Conservation (phyloP, 2,329 filamentous ascomycete species). For the Clathrospora elynae region DNA sequence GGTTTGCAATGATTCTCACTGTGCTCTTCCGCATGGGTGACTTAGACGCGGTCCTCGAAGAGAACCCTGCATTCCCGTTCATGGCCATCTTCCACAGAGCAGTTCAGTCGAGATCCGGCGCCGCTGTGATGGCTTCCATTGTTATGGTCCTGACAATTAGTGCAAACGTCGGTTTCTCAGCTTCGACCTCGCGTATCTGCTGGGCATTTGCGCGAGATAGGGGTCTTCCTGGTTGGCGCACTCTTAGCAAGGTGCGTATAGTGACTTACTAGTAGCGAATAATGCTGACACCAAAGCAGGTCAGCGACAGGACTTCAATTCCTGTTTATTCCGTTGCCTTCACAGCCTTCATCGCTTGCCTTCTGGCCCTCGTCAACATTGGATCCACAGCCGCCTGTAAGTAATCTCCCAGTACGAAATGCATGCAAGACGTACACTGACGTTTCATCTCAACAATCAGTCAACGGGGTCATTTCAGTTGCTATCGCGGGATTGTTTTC, state of each 20-base stretch:
- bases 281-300: slow-evolving; percentile 19
- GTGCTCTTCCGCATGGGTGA: slow-evolving; percentile 43
- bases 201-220: slow-evolving; percentile 51
- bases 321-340: slow-evolving; percentile 44
- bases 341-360: slow-evolving; percentile 45
- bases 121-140: slow-evolving; percentile 52
- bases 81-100: slow-evolving; percentile 55
- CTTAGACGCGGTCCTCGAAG: slow-evolving; percentile 35
- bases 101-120: slow-evolving; percentile 39
- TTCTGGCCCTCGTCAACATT: slow-evolving; percentile 57
- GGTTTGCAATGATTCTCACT: slow-evolving; percentile 39
- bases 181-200: slow-evolving; percentile 46
- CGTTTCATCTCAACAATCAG: too few species aligned
- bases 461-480: slow-evolving; percentile 38
- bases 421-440: too few species aligned
- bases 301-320: slow-evolving; percentile 27
- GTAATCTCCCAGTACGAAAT: too few species aligned
- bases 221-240: slow-evolving; percentile 47
- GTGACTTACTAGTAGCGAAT: accelerated
- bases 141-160: slow-evolving; percentile 41
- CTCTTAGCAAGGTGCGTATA: slow-evolving; percentile 20
- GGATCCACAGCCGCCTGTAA: slow-evolving; percentile 43
- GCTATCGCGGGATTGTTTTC: slow-evolving; percentile 34
- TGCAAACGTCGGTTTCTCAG: slow-evolving; percentile 44
- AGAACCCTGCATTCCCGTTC: slow-evolving; percentile 51